Base-by-base conservation (phyloP, 2,329 filamentous ascomycete species). In the Drechslerella stenobrocha region DNA sequence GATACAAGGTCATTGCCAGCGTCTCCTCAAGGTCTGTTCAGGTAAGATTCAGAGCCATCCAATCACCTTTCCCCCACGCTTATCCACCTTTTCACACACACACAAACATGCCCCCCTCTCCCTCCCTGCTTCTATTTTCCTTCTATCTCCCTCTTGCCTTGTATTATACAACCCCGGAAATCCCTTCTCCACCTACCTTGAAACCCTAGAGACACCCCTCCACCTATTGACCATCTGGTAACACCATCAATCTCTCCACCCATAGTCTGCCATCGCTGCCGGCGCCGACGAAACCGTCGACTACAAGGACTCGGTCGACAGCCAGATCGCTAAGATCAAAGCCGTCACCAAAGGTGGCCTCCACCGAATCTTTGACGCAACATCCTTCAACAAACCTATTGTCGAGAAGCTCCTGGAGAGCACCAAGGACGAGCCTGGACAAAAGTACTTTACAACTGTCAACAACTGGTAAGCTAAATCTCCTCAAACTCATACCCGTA, bases 211-310 rank as follows among this genome's bases (percentile, higher is more conserved):
- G 3, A 37, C 8, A 18, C 15, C 4, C 37, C 37, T 20, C 22
- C 18, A 9, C 3, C 48, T 52, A 18, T 58, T 40, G 42, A 22
- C 3, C 34, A 26, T 13, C 9, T 32, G 15, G 11, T 11, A 13
- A 5, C 32, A 20, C 20, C 11, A n/a, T 8, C 2, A 42, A 65
- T 30, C 9, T 26, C 11, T 4, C 22, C 6, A 26, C 15, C 13
- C 13, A 22, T 18, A 67, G 63, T 55, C 51, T 8, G 63, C 63
- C 3, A 20, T 56, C 1, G 51, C 50, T 18, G 13, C 50, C 9
- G 63, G 63, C 2, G 63, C 63, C 9, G 55, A 67, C 22, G 63
- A 67, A 18, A 60, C 63, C n/a, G 45, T 67, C 45, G 63, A 67
- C 37, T 67, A 67, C 45, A 56, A 60, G 30, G 30, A 34, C 3